These are phyloP conservation scores for Cyclanthera cordifolia DNA, from an alignment of 306 rosid species.

Conservation along the genomic window DNA sequence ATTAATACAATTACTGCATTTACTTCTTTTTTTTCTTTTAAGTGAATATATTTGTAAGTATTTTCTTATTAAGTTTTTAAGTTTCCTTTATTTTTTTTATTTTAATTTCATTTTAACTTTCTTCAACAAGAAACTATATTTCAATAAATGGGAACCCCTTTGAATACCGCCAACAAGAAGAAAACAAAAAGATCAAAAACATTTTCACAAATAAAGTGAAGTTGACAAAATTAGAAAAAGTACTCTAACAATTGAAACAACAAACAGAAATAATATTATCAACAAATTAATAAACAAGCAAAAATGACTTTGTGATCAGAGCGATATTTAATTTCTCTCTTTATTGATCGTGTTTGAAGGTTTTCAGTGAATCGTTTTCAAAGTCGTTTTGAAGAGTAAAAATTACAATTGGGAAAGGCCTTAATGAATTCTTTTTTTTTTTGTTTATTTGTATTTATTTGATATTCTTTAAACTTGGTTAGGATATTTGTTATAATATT, in stretches of 20 bases:
- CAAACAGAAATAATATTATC: no score
- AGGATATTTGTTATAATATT: no score
- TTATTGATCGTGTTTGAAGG: conserved; percentile 8
- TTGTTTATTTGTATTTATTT: no score
- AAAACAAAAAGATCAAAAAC: background rate
- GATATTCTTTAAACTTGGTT: no score
- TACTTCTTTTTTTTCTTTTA: no score
- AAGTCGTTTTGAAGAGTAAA: background rate
- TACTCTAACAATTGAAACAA: no score
- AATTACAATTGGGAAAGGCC: background rate
- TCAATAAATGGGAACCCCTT: background rate
- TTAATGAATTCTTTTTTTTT: no score
- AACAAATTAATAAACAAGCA: background rate
- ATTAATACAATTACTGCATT: no score
- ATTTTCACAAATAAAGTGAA: background rate
- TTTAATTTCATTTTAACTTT: background rate
- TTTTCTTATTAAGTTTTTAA: no score
- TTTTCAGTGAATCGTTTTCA: background rate
- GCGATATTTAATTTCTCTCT: background rate
- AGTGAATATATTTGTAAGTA: no score
- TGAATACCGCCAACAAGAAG: background rate
- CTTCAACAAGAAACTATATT: background rate
- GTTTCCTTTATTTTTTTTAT: no score
- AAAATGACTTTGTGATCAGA: background rate
- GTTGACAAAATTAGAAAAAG: no score